Evolutionary conservation across 495 filamentous ascomycete genomes (phyloP).

Genomic region (Xylaria sp.): DNA sequence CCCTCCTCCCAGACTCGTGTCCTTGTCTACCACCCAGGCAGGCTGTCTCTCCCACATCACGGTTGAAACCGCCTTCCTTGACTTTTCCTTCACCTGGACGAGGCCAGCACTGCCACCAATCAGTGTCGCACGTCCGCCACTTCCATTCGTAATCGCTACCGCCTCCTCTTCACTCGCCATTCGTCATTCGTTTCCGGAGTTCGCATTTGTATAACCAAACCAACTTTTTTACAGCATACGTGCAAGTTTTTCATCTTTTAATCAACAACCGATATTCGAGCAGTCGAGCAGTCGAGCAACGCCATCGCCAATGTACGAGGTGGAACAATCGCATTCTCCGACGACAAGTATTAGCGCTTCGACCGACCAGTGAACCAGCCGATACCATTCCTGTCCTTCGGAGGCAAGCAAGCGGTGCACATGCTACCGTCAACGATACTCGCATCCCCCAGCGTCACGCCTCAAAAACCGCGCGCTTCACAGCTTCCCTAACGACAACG

Average conservation of each 20-base stretch:
- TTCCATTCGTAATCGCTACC: constrained; percentile 14
- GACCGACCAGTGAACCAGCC: not conserved
- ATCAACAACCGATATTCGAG: not conserved
- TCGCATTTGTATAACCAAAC: constrained; percentile 20
- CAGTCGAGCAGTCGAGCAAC: not conserved
- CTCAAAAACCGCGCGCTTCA: not conserved
- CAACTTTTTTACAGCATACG: constrained; percentile 4
- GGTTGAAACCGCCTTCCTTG: constrained; percentile 8
- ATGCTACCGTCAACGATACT: constrained; percentile 21
- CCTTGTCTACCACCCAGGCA: constrained; percentile 3
- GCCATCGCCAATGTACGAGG: constrained; percentile 20
- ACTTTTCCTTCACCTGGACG: constrained; percentile 15
- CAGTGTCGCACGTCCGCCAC: constrained; percentile 17
- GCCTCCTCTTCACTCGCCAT: constrained; percentile 17
- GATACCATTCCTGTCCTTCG: not conserved
- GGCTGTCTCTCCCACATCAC: constrained; percentile 10
- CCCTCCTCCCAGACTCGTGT: constrained; percentile 7
- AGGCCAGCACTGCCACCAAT: constrained; percentile 28
- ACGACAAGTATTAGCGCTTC: not conserved
- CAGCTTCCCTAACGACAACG: constrained; percentile 3
- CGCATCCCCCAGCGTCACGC: not conserved
- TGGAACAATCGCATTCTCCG: constrained; percentile 1
- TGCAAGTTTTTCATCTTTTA: not conserved
- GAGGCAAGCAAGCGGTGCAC: not conserved
- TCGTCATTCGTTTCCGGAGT: constrained; percentile 27